Conservation (phyloP, 495 filamentous ascomycete species). For the Friedmanniomyces simplex region DNA sequence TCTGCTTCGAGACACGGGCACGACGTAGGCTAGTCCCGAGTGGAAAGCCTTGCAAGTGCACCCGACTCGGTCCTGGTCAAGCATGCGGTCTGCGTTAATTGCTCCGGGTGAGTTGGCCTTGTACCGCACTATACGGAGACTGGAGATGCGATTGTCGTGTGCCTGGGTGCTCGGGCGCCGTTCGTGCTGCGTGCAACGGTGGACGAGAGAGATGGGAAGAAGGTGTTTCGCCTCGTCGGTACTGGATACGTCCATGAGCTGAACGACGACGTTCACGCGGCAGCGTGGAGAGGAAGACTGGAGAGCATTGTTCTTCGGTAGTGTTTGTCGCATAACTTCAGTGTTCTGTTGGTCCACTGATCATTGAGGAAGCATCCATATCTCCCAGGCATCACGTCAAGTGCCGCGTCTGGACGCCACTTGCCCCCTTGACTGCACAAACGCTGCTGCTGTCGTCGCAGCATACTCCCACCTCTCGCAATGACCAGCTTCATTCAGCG, state of each 20-base stretch:
- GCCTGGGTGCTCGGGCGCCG: background rate
- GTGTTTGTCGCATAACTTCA: no score
- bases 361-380: no score
- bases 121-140: background rate
- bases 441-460: background rate
- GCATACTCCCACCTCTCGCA: background rate
- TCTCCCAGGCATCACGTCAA: no score
- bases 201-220: background rate
- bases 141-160: background rate
- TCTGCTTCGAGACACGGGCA: background rate
- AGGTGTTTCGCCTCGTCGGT: background rate
- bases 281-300: background rate
- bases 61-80: constrained; percentile 19
- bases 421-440: no score
- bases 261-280: background rate
- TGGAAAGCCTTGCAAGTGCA: background rate
- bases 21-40: background rate
- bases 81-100: background rate
- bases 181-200: background rate
- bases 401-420: no score
- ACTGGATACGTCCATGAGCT: background rate
- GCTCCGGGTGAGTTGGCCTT: background rate
- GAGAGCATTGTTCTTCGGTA: background rate
- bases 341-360: no score
- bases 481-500: constrained; percentile 3